phyloP scores from a whole-genome alignment of 352 stramenopile genomes.

The Pythium angustatum region DNA sequence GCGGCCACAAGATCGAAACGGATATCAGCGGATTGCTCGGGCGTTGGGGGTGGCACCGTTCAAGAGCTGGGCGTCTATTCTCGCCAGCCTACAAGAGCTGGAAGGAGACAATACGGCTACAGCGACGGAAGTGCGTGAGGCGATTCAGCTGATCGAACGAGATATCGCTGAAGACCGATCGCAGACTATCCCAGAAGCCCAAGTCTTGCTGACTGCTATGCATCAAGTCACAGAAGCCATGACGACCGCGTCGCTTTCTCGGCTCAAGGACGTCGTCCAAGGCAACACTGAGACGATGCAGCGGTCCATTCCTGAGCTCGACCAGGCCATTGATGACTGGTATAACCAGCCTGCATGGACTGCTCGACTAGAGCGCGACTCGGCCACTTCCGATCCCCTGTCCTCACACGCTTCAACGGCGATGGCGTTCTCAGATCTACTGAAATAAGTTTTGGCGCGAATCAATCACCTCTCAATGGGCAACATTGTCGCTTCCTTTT shows the following conservation, averaged over 20 bases:
- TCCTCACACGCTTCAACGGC: background rate
- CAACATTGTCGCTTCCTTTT: too few species aligned
- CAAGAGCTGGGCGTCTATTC: slow-evolving; percentile 31
- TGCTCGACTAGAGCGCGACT: slow-evolving; percentile 10
- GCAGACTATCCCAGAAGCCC: slow-evolving; percentile 20
- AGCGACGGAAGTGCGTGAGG: background rate
- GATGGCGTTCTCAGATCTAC: slow-evolving; percentile 20
- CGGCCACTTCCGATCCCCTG: background rate
- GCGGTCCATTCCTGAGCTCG: slow-evolving; percentile 29
- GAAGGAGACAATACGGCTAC: background rate
- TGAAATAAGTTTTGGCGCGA: slow-evolving; percentile 18
- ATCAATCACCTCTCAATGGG: slow-evolving; percentile 12
- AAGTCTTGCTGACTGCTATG: slow-evolving; percentile 12
- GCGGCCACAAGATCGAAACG: slow-evolving; percentile 1
- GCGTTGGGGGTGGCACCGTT: slow-evolving; percentile 28
- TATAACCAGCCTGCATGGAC: slow-evolving; percentile 37
- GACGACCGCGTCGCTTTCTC: slow-evolving; percentile 21
- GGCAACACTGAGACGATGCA: slow-evolving; percentile 32
- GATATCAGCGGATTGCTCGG: slow-evolving; percentile 22
- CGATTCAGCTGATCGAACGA: slow-evolving; percentile 21
- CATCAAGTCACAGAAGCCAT: slow-evolving; percentile 18
- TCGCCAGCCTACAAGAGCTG: slow-evolving; percentile 15
- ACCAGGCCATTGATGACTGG: slow-evolving; percentile 33
- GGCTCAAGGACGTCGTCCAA: slow-evolving; percentile 30
- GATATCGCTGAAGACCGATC: slow-evolving; percentile 29